phyloP scores from a whole-genome alignment of 768 basidiomycete genomes.

The Hysterangium stoloniferum region DNA sequence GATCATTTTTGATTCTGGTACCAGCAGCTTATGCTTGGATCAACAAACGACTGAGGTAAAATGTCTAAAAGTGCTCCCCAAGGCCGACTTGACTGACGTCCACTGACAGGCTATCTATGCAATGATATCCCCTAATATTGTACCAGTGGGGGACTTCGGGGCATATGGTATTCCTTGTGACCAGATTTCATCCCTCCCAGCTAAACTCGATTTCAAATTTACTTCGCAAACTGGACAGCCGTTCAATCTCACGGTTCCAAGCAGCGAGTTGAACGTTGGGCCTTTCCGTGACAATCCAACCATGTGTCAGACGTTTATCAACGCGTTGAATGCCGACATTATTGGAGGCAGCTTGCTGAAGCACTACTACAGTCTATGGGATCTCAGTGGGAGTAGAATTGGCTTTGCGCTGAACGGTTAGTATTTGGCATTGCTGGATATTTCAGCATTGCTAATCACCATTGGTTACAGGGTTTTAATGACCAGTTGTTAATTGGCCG shows the following conservation, averaged over 20 bases:
- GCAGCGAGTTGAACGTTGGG: constrained; percentile 48
- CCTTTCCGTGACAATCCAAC: constrained; percentile 42
- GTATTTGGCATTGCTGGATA: no score
- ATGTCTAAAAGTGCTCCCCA: constrained; percentile 1
- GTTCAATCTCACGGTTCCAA: constrained; percentile 52
- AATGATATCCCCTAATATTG: constrained; percentile 48
- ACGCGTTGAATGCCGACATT: constrained; percentile 44
- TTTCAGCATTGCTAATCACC: no score
- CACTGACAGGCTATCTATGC: constrained; percentile 42
- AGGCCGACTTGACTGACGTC: not conserved
- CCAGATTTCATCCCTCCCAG: constrained; percentile 38
- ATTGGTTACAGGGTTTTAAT: no score
- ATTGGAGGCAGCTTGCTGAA: constrained; percentile 51
- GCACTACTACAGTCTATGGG: constrained; percentile 55
- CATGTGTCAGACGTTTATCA: constrained; percentile 51
- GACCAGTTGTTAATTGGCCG: no score
- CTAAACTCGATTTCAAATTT: constrained; percentile 45
- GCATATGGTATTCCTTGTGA: constrained; percentile 48
- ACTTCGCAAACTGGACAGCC: constrained; percentile 38
- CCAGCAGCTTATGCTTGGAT: constrained; percentile 46
- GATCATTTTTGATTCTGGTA: constrained; percentile 53
- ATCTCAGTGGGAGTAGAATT: constrained; percentile 39
- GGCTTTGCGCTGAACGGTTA: constrained; percentile 42
- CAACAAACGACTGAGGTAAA: constrained; percentile 40
- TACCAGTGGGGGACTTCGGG: constrained; percentile 34